Base-by-base conservation (phyloP, 768 basidiomycete genomes). In the Phallus indusiatus region DNA sequence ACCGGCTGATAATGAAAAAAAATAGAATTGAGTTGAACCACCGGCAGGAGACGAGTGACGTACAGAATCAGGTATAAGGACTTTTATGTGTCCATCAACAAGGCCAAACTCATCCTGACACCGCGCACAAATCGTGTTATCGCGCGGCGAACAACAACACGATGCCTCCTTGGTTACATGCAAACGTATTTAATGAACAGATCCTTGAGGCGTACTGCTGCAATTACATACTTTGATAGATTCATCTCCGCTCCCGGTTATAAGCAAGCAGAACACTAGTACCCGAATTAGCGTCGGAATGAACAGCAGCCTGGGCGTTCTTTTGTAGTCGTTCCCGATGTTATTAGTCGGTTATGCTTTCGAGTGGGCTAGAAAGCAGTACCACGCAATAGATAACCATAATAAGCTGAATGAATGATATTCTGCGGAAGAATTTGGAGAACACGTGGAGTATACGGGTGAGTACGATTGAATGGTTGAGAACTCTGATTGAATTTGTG, bases 371-470 rank as follows among this genome's bases (percentile, higher is more conserved):
- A 21, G 75, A 73, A 11, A 78, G 64, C 16, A 82, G 70, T 14
- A 76, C 71, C 83, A 93, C 84, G 64, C 88, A 91, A 68, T 95
- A 94, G 12, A 97, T 98, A 98, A 10, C 95, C 95, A 68, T 84
- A 94, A 70, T 98, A 95, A 2, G 94, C 95, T 1, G 90, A 89
- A 64, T 88, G 85, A 28, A 93, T 76, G 33, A 93, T 85, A 64
- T 91, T 89, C 56, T 24, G 59, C 55, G 53, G 4, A 55, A 84
- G 81, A 20, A 95, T 83, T 54, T 76, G 71, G 33, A 90, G 67
- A 20, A 73, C 72, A 17, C 46, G 51, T 10, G 64, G 64, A 37
- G 36, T 8, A 47, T 51, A 48, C 16, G 47, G 21, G 34, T 1
- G 28, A 50, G n/a, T 21, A 36, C 54, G 20, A 14, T 5, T n/a